These are phyloP conservation scores for Bryum argenteum DNA, from an alignment of 225 moss, liverwort and hornwort species.

Conservation along the genomic window DNA sequence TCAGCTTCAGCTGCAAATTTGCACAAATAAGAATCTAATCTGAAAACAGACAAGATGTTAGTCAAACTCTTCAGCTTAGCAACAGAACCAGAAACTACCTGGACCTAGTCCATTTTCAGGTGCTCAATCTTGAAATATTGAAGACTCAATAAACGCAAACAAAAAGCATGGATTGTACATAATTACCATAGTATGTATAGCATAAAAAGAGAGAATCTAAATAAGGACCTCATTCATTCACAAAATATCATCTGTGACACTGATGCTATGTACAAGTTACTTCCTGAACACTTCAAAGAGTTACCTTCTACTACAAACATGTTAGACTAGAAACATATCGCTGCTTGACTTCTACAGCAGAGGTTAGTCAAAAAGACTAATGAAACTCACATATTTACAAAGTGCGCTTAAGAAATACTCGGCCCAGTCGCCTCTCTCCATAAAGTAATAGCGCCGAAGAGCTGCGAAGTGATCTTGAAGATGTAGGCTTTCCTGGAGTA, in stretches of 20 bases:
- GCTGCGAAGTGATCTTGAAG: conserved; percentile 87
- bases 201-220: neutral
- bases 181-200: neutral
- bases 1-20: neutral
- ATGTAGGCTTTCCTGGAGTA: conserved; percentile 85
- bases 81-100: conserved; percentile 12
- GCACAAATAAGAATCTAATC: conserved; percentile 1
- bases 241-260: neutral
- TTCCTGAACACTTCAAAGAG: conserved; percentile 7
- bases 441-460: conserved; percentile 87
- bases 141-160: neutral
- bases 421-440: conserved; percentile 96
- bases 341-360: conserved; percentile 13
- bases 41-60: conserved; percentile 1
- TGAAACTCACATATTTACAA: conserved; percentile 74
- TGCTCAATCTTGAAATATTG: neutral
- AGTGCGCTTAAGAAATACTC: conserved; percentile 85
- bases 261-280: conserved; percentile 2
- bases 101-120: neutral
- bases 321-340: conserved; percentile 17
- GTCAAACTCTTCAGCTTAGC: neutral
- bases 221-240: conserved; percentile 10
- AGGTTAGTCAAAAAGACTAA: conserved; percentile 2
- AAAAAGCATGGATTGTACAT: neutral
- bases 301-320: neutral